These are phyloP conservation scores for Thelonectria blattea DNA, from an alignment of 2,329 filamentous ascomycete genomes.

Conservation along the genomic window DNA sequence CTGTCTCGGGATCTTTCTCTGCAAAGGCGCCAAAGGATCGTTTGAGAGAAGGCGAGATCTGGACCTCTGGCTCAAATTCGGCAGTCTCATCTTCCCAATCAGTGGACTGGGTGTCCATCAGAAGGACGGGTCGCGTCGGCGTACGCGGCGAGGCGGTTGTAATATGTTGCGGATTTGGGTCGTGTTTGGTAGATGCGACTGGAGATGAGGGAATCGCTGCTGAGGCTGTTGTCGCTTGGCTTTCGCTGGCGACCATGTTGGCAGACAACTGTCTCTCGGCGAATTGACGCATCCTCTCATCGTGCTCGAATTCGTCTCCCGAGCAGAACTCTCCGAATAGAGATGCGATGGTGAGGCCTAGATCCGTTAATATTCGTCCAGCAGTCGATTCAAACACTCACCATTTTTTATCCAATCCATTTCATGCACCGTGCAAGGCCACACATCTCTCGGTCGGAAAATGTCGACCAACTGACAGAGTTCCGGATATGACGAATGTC, in stretches of 20 bases:
- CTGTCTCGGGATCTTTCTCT: not conserved
- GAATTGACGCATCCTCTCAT: slow-evolving; percentile 60
- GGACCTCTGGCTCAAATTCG: not conserved
- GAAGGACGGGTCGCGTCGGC: not conserved
- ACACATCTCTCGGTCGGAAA: slow-evolving; percentile 77
- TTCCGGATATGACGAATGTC: slow-evolving; percentile 87
- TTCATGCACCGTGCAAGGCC: slow-evolving; percentile 78
- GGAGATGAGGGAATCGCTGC: not conserved
- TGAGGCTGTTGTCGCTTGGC: slow-evolving; percentile 27
- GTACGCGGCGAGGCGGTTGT: not conserved
- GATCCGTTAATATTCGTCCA: not conserved
- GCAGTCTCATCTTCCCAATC: not conserved
- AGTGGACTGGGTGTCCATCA: slow-evolving; percentile 19
- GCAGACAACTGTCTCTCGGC: not conserved
- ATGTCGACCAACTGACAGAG: slow-evolving; percentile 71
- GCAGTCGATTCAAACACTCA: slow-evolving; percentile 18
- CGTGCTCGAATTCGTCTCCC: slow-evolving; percentile 66
- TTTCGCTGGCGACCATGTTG: not conserved
- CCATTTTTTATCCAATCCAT: slow-evolving; percentile 65
- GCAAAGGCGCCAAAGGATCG: slow-evolving; percentile 27
- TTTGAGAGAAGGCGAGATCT: slow-evolving; percentile 22
- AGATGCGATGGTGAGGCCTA: slow-evolving; percentile 64
- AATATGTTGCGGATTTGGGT: not conserved
- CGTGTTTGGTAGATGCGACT: not conserved
- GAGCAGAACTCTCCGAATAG: slow-evolving; percentile 77